Base-by-base conservation (phyloP, 306 rosid genomes). In the Rosa rugosa region DNA sequence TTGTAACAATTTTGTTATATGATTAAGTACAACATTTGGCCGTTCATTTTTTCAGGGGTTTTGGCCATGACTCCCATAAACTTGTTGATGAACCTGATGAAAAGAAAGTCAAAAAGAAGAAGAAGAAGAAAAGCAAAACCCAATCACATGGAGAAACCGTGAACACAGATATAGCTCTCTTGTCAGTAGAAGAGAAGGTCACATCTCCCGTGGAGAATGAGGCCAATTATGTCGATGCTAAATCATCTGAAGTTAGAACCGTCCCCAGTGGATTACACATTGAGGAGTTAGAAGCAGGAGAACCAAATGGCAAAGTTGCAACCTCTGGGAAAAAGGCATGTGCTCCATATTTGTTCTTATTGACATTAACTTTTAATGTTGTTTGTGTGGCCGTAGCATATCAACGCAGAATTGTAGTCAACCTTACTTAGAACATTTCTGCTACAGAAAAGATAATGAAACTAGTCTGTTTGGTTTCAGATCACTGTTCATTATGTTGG, bases 241-340 rank as follows among this genome's bases (percentile, higher is more conserved):
- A 77, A 60, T 42, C 87, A 70, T 85, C 88, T 81, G 83, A 86
- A 77, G 87, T 84, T 78, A 82, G 70, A 76, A 80, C 85, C 51
- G 86, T 89, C 44, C 79, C 89, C 38, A 87, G 81, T 62, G 97
- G 97, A 69, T 68, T 94, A 42, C 78, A 77, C 56, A 73, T 92
- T 79, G 88, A 90, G 69, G 93, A 85, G 85, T 77, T 92, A 66
- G 91, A 84, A 84, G 69, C 68, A n/a, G 98, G 94, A 57, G 73
- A 60, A 81, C 82, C 85, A 41, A 86, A 88, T 73, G 87, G 97
- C 71, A 92, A 88, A 87, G 71, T 89, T 74, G 97, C 97, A 45
- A 80, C 83, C 53, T 78, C 77, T 0, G 93, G 94, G 73, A 94
- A 80, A 86, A 94, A 84, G 94, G 97, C 81, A 72, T 68, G 82